Conservation (phyloP, 345 rosid species). For the Bruguiera parviflora region DNA sequence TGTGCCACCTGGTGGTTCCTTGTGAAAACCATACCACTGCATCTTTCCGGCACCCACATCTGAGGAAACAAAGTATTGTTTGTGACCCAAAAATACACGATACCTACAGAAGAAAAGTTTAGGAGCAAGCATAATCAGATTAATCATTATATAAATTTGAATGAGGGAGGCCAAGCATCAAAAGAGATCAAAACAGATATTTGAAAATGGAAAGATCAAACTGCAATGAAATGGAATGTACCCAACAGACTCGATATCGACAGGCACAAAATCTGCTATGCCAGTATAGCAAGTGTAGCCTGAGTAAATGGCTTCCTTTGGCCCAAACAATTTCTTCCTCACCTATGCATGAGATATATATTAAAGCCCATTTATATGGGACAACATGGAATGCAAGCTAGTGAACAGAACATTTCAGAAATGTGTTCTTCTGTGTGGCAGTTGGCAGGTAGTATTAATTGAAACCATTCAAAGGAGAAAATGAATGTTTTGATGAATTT, state of each 20-base stretch:
- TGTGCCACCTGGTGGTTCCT: slow-evolving; percentile 74
- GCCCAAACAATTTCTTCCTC: slow-evolving; percentile 76
- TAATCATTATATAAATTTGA: neutral
- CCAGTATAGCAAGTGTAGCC: slow-evolving; percentile 95
- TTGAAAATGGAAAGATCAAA: slow-evolving; percentile 1
- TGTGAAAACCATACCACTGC: slow-evolving; percentile 97
- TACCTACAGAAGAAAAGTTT: slow-evolving; percentile 42
- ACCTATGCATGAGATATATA: slow-evolving; percentile 44
- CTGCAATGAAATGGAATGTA: slow-evolving; percentile 30
- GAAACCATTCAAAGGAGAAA: slow-evolving; percentile 2
- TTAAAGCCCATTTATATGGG: neutral
- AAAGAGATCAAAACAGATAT: neutral
- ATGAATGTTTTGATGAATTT: neutral
- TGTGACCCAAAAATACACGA: slow-evolving; percentile 93
- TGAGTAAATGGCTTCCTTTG: slow-evolving; percentile 65
- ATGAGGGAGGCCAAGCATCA: neutral
- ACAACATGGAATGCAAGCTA: neutral
- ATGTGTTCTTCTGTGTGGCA: neutral
- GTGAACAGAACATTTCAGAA: no score
- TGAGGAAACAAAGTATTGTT: slow-evolving; percentile 92
- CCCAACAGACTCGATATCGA: slow-evolving; percentile 94
- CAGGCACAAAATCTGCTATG: slow-evolving; percentile 85
- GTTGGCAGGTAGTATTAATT: neutral
- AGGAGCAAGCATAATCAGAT: slow-evolving; percentile 10
- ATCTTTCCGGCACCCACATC: slow-evolving; percentile 98